These are phyloP conservation scores for Cyamopsis tetragonoloba DNA, from an alignment of 306 rosid species.

Conservation along the genomic window DNA sequence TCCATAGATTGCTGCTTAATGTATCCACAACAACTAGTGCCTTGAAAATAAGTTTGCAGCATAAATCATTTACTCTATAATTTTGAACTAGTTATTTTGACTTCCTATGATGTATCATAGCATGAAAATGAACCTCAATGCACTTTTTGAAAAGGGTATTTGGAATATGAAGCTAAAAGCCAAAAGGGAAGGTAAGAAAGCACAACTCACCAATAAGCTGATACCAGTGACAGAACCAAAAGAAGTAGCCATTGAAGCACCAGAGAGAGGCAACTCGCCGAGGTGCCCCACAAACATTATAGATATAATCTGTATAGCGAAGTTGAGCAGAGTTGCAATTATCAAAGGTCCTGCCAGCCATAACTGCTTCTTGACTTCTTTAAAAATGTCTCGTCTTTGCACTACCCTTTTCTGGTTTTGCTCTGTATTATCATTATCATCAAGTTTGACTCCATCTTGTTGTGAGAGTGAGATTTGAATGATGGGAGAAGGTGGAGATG, in stretches of 20 bases:
- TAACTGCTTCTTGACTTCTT: slow-evolving; percentile 64
- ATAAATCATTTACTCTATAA: not conserved
- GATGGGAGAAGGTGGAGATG: slow-evolving; percentile 32
- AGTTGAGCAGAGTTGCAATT: slow-evolving; percentile 37
- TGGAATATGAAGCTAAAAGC: not conserved
- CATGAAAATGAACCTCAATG: not conserved
- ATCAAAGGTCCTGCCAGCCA: slow-evolving; percentile 69
- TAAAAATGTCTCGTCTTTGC: slow-evolving; percentile 5
- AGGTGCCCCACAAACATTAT: slow-evolving; percentile 70
- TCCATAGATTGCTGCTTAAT: not conserved
- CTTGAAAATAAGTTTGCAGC: not conserved
- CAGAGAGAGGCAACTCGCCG: slow-evolving; percentile 50
- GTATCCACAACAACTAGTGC: not conserved
- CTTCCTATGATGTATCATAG: not conserved
- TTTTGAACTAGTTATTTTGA: not conserved
- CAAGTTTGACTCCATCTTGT: slow-evolving; percentile 9
- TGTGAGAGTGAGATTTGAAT: slow-evolving; percentile 22
- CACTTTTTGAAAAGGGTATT: not conserved
- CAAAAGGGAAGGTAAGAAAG: not conserved
- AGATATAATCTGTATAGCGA: slow-evolving; percentile 46
- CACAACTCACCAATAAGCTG: slow-evolving; percentile 52
- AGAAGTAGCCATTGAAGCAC: slow-evolving; percentile 66
- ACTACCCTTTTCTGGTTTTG: not conserved
- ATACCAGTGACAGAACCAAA: slow-evolving; percentile 60
- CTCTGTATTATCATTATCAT: not conserved